Evolutionary conservation across 139 green algal species (phyloP), one percentile per base, ranked within the genome.

Genomic region (Coelastrella sp.): DNA sequence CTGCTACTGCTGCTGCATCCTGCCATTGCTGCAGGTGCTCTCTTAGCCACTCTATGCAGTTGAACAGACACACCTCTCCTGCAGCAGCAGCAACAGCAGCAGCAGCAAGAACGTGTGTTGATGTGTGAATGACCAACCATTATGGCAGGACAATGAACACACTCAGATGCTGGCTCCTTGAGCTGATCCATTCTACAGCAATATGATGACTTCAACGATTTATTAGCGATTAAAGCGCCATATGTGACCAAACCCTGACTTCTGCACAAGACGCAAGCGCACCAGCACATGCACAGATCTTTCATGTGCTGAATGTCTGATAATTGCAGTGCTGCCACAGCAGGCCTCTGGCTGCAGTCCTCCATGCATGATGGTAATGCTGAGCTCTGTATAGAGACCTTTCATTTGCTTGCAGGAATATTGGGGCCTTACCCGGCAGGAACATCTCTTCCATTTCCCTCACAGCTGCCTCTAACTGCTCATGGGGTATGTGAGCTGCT

Each of bases 41-140:
- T 20, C 85, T 76, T 35, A 98, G 84, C 90, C 92, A 95, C 70
- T 96, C 94, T 15, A 95, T 74, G 89, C 87, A 96, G 19, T 90
- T 92, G 88, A 95, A 98, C 7, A 98, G 59, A n/a, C 93, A 91
- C 15, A 96, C 93, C 58, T 96, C 92, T 7, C 95, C 96, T 94
- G 91, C 57, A 68, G 75, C 19, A 22, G 7, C 65, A 65, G 27
- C 75, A 90, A 56, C 19, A 49, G 59, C 22, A 65, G 27, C 75
- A 90, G 66, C 19, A 49, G 59, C 22, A 85, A 70, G 12, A 0
- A 70, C 5, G 61, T 70, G 61, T 49, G 35, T 49, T 3, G 35
- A 49, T 49, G 35, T 49, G 35, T 49, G 59, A 22, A 78, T 15
- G 24, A 84, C 7, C 19, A 79, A 12, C 17, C 79, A 8, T 20